Evolutionary conservation across 192 early-diverging fungal genomes (phyloP).

Genomic region (Mortierella antarctica): DNA sequence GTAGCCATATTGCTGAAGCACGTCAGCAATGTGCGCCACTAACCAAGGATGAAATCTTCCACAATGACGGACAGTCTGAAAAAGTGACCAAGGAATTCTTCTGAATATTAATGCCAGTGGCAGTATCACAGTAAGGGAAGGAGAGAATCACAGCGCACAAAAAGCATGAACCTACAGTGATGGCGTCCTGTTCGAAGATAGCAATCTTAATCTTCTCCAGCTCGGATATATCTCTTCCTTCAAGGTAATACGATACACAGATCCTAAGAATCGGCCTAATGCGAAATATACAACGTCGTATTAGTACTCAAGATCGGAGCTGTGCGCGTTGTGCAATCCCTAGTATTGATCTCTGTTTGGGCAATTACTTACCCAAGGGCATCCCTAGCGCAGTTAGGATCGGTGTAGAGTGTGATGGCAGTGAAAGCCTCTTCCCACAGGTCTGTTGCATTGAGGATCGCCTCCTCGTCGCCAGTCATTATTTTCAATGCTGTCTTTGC

Average conservation of each 20-base stretch:
- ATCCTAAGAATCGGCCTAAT: constrained; percentile 31
- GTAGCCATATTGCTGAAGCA: constrained; percentile 43
- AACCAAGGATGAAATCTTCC: constrained; percentile 64
- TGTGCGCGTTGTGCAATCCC: not conserved
- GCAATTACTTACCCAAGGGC: constrained; percentile 19
- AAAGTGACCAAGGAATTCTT: not conserved
- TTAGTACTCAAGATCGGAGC: not conserved
- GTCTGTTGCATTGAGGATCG: constrained; percentile 50
- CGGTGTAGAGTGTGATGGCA: constrained; percentile 62
- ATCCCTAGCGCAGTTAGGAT: constrained; percentile 51
- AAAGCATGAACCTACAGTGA: constrained; percentile 47
- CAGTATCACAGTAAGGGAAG: not conserved
- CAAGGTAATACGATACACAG: constrained; percentile 35
- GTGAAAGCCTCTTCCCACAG: constrained; percentile 66
- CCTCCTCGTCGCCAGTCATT: constrained; percentile 52
- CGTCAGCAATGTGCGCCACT: constrained; percentile 68
- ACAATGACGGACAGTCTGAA: constrained; percentile 37
- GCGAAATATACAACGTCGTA: not conserved
- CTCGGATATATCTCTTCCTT: constrained; percentile 46
- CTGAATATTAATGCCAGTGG: not conserved
- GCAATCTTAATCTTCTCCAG: constrained; percentile 56
- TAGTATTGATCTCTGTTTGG: not conserved
- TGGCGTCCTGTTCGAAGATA: constrained; percentile 51
- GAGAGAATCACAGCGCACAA: not conserved
- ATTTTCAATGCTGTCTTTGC: constrained; percentile 16